Evolutionary conservation across 805 yeast species (phyloP), one percentile per base, ranked within the genome.

Genomic region (Zygosaccharomyces pseudorouxii): DNA sequence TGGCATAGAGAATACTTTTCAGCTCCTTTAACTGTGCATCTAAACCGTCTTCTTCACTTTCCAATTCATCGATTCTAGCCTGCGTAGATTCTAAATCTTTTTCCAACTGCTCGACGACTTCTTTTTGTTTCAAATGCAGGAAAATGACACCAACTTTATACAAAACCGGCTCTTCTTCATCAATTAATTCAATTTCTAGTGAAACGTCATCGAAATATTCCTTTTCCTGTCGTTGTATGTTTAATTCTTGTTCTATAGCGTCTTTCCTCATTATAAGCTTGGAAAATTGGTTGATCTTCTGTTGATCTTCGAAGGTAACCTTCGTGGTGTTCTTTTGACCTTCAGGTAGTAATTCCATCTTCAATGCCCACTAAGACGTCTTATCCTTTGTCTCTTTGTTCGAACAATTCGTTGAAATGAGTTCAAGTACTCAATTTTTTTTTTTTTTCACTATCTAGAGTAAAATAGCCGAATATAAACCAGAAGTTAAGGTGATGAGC

Each of bases 201-300:
- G 86, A 73, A 29, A 89, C 82, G 62, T 92, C 98, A 56, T 89
- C 96, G 27, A 92, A 70, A 59, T 87, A 88, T 60, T 89, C 97
- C 56, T 89, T 87, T 58, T 89, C 96, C 51, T 79, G 77, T 56
- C 75, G 72, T 52, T 75, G 71, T 47, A 69, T 68, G 18, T 71
- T 69, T 30, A 86, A 70, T 43, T 75, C 75, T 16, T 68, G 75
- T 28, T 75, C 71, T 11, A 82, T 64, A 16, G 74, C 74, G 55
- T 86, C 89, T 55, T 84, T 82, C 51, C 83, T 80, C 55, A 82
- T 73, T 51, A 89, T 87, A 53, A 89, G 73, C 40, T 89, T 85
- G 12, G 96, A 87, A 63, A 93, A 92, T 64, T 81, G 81, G 68
- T 92, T 93, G 71, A 92, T 92, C 62, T 80, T 80, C 63, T 86